Base-by-base conservation (phyloP, 2,329 filamentous ascomycete genomes). In the Ophiostoma ips region DNA sequence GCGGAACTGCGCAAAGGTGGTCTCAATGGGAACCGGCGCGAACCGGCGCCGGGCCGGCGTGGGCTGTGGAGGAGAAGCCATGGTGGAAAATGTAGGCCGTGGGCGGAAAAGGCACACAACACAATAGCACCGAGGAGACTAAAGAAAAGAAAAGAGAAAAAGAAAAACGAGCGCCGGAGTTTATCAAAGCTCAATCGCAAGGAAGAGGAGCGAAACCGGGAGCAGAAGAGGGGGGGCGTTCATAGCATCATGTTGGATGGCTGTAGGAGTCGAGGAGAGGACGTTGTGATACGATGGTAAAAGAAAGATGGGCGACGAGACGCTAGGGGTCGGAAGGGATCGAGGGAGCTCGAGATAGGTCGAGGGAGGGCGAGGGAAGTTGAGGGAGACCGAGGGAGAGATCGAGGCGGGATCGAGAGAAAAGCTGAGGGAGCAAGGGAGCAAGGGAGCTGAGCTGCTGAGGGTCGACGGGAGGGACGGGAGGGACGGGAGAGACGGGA, bases 11-110 rank as follows among this genome's bases (percentile, higher is more conserved):
- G 79, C 77, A 57, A 76, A 78, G 1, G 76, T 81, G 9, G 83
- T 87, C 64, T 88, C 84, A 55, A 88, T 77, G 15, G 83, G 82
- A 50, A 84, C 73, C 33, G 83, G 81, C 38, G 69, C 72, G 66
- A 86, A 86, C 58, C 77, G 77, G 60, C 76, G 70, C 3, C 51
- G 52, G 4, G 51, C 46, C 31, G n/a, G n/a, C n/a, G n/a, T n/a
- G n/a, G 52, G 28, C 44, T 41, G 30, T 6, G 46, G 31, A 3
- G 46, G 44, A 13, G 50, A 18, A 51, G 50, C 16, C 40, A 43
- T 43, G 24, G 21, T 12, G 16, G 3, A 28, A 28, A 28, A 28
- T 5, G 24, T 8, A 28, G 24, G 24, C 24, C 24, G 24, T n/a
- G n/a, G n/a, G n/a, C n/a, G n/a, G n/a, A n/a, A n/a, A n/a, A n/a